These are phyloP conservation scores for Sugiyamaella qingdaonensis DNA, from an alignment of 805 yeast genomes.

Conservation along the genomic window DNA sequence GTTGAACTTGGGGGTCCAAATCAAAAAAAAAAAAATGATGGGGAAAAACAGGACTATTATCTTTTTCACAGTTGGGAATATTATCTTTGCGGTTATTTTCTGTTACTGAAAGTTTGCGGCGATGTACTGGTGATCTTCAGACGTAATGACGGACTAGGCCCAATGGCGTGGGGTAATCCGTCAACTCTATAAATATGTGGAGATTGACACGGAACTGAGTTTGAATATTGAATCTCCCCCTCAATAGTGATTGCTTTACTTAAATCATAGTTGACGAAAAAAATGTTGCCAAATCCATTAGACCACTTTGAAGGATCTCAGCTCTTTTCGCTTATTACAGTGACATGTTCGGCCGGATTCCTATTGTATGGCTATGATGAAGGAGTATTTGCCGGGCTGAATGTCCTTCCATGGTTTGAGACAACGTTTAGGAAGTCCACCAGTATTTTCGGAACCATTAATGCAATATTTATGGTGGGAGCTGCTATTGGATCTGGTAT, in stretches of 20 bases:
- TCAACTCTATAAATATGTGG: background rate
- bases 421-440: background rate
- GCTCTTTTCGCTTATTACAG: background rate
- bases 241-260: no score
- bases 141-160: background rate
- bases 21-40: no score
- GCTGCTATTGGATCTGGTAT: constrained; percentile 5
- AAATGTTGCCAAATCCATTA: background rate
- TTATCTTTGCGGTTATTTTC: no score
- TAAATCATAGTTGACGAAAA: no score
- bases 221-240: no score
- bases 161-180: background rate
- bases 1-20: no score
- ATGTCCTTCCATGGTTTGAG: constrained; percentile 8
- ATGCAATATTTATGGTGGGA: constrained; percentile 5
- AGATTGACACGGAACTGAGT: no score
- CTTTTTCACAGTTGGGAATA: no score
- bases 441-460: background rate
- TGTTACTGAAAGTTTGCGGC: no score
- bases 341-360: background rate
- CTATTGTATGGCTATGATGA: constrained; percentile 6
- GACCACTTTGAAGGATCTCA: background rate
- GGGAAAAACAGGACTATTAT: no score
- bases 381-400: constrained; percentile 7
- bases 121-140: background rate